Evolutionary conservation across 2,329 filamentous ascomycete genomes (phyloP).

Genomic region (Incumbomyces delicatus): DNA sequence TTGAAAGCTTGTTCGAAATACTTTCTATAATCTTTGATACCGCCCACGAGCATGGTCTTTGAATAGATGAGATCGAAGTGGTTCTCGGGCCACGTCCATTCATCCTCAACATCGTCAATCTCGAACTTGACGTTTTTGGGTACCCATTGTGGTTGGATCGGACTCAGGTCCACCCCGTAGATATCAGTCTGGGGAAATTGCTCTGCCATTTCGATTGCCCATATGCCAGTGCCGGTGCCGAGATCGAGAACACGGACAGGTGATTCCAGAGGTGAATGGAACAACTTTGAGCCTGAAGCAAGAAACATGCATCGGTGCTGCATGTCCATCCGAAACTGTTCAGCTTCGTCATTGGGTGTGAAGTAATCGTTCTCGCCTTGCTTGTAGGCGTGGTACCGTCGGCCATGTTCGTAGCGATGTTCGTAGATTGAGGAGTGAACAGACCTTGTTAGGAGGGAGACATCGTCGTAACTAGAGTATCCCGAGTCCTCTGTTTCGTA

Average conservation of each 20-base stretch:
- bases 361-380: conserved; percentile 28
- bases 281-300: conserved; percentile 8
- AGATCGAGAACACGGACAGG: conserved; percentile 27
- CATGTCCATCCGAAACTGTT: conserved; percentile 33
- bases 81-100: conserved; percentile 39
- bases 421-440: conserved; percentile 11
- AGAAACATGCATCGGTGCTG: conserved; percentile 25
- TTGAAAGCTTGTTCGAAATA: conserved; percentile 13
- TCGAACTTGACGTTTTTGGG: conserved; percentile 48
- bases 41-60: conserved; percentile 18
- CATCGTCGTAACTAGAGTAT: conserved; percentile 7
- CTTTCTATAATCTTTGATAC: conserved; percentile 19
- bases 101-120: conserved; percentile 48
- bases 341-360: conserved; percentile 34
- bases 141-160: conserved; percentile 32
- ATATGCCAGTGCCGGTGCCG: conserved; percentile 33
- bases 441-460: conserved; percentile 7
- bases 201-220: conserved; percentile 34
- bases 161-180: conserved; percentile 29
- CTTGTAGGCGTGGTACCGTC: conserved; percentile 27
- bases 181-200: conserved; percentile 27
- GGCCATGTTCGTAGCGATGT: conserved; percentile 26
- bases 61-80: conserved; percentile 26
- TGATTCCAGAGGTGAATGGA: conserved; percentile 6
- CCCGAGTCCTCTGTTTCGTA: conserved; percentile 11